phyloP scores from a whole-genome alignment of 2,329 filamentous ascomycete genomes.

The Fusarium continuum region DNA sequence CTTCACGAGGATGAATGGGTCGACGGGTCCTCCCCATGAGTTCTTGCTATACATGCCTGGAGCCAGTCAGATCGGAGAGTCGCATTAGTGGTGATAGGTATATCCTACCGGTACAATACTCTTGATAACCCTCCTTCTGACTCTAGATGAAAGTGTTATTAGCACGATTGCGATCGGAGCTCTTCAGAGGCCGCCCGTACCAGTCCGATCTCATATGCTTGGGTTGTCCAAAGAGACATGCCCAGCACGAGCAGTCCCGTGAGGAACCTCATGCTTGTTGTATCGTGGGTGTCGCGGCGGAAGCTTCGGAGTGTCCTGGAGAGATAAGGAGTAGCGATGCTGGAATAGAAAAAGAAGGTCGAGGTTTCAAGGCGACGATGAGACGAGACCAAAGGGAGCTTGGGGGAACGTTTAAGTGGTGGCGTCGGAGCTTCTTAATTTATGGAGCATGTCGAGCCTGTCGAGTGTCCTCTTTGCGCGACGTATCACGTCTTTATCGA shows the following conservation, averaged over 20 bases:
- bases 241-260: constrained; percentile 61
- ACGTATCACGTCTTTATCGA: not conserved
- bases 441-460: constrained; percentile 35
- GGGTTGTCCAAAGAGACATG: constrained; percentile 62
- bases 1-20: constrained; percentile 89
- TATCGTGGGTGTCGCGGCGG: constrained; percentile 9
- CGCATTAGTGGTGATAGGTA: not conserved
- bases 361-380: constrained; percentile 9
- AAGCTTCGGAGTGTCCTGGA: constrained; percentile 16
- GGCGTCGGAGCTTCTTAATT: constrained; percentile 32
- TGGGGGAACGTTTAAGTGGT: constrained; percentile 31
- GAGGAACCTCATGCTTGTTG: constrained; percentile 63
- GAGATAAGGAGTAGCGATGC: constrained; percentile 3
- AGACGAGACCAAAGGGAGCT: constrained; percentile 20
- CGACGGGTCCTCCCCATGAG: constrained; percentile 85
- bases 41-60: constrained; percentile 91
- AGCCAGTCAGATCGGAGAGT: constrained; percentile 13
- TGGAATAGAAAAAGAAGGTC: constrained; percentile 13
- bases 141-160: constrained; percentile 61
- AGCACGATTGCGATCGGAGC: constrained; percentile 25
- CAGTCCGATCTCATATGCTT: constrained; percentile 67
- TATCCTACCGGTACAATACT: constrained; percentile 76
- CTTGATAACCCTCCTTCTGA: constrained; percentile 77
- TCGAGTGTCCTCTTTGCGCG: constrained; percentile 13
- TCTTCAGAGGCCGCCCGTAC: constrained; percentile 50